Conservation (phyloP, 1,139 yeast species). For the Geotrichum australiense region DNA sequence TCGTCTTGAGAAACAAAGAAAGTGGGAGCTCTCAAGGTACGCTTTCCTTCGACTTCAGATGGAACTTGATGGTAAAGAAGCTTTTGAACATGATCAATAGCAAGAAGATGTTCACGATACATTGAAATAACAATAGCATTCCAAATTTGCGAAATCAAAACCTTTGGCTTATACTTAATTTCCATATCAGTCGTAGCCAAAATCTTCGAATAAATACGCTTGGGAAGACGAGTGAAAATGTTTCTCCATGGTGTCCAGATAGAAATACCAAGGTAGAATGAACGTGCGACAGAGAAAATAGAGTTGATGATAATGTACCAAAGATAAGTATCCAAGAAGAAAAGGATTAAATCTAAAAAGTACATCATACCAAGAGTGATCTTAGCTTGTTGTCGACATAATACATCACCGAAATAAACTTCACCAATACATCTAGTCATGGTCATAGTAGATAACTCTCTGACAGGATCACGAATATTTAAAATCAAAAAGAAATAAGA, state of each 20-base stretch:
- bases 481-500: constrained; percentile 89
- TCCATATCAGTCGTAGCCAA: constrained; percentile 99
- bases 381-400: constrained; percentile 81
- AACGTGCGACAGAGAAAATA: constrained; percentile 91
- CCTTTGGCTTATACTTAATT: constrained; percentile 97
- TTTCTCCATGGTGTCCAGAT: constrained; percentile 99
- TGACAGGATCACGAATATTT: constrained; percentile 90
- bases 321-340: constrained; percentile 97
- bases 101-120: constrained; percentile 96
- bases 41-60: constrained; percentile 85
- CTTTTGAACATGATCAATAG: constrained; percentile 97
- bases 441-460: constrained; percentile 55
- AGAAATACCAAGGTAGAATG: constrained; percentile 96
- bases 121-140: constrained; percentile 95
- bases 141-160: constrained; percentile 96
- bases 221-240: constrained; percentile 93
- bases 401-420: constrained; percentile 65
- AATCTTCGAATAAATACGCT: constrained; percentile 95
- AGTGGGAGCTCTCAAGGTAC: constrained; percentile 97
- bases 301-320: constrained; percentile 97
- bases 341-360: constrained; percentile 83
- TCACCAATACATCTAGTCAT: constrained; percentile 81
- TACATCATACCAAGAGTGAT: constrained; percentile 88
- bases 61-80: constrained; percentile 97
- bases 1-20: constrained; percentile 98